Percentiles rank a stretch among this genome's conserved stretches.
phyloP scores from a whole-genome alignment of 441 rosid genomes.

The Macaranga tanarius region DNA sequence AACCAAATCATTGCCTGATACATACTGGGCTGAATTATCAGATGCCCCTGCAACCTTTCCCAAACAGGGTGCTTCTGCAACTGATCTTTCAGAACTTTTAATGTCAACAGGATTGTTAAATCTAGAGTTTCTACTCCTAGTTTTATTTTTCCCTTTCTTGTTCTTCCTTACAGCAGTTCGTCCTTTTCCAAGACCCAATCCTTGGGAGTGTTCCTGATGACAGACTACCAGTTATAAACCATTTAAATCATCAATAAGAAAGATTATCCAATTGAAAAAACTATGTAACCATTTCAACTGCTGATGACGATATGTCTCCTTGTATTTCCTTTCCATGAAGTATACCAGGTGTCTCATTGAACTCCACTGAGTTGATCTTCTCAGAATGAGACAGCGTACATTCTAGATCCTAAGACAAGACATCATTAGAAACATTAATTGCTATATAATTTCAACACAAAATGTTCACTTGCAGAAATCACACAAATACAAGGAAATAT shows the following conservation, averaged over 20 bases:
- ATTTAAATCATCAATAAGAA: slow-evolving; percentile 31
- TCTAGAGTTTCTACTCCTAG: slow-evolving; percentile 45
- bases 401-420: slow-evolving; percentile 53
- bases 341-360: slow-evolving; percentile 37
- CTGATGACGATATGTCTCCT: slow-evolving; percentile 32
- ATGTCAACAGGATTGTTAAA: slow-evolving; percentile 36
- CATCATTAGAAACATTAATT: slow-evolving; percentile 23
- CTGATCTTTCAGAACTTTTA: slow-evolving; percentile 37
- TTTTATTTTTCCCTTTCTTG: slow-evolving; percentile 65
- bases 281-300: slow-evolving; percentile 46
- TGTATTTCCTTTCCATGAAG: slow-evolving; percentile 38
- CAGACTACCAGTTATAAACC: slow-evolving; percentile 47
- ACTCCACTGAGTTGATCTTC: slow-evolving; percentile 39
- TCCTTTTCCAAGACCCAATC: slow-evolving; percentile 47
- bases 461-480: neutral
- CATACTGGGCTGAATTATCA: slow-evolving; percentile 27
- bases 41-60: slow-evolving; percentile 27
- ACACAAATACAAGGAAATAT: slow-evolving; percentile 10
- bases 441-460: slow-evolving; percentile 13
- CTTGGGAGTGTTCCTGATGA: slow-evolving; percentile 70
- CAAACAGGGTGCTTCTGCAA: slow-evolving; percentile 35
- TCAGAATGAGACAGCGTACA: slow-evolving; percentile 28
- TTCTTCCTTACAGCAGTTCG: slow-evolving; percentile 54
- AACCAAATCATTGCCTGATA: slow-evolving; percentile 30
- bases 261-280: slow-evolving; percentile 32